Conservation (phyloP, 2,329 filamentous ascomycete species). For the Ambrosiella cleistominuta region DNA sequence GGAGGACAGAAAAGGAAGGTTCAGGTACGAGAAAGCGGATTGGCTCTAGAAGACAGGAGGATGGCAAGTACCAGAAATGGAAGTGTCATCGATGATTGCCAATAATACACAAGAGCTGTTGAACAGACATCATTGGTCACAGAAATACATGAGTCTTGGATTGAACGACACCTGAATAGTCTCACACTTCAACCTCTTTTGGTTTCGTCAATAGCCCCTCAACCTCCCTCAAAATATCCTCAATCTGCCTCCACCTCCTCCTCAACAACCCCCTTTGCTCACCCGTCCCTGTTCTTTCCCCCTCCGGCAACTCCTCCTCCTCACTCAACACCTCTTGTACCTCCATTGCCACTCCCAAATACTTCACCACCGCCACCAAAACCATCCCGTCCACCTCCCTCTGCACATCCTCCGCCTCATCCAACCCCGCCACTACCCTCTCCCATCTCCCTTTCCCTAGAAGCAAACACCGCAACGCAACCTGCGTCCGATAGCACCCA, state of each 20-base stretch:
- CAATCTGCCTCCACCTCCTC: constrained; percentile 27
- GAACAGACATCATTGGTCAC: too few relatives aligned
- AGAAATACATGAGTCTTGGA: too few relatives aligned
- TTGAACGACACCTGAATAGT: too few relatives aligned
- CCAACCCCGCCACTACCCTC: constrained; percentile 27
- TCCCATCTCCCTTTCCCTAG: constrained; percentile 25
- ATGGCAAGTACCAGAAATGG: too few relatives aligned
- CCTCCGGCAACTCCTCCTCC: constrained; percentile 19
- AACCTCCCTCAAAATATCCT: constrained; percentile 14
- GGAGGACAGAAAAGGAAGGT: too few relatives aligned
- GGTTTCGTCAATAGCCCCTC: neutral
- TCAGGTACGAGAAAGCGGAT: too few relatives aligned
- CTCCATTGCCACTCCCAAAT: constrained; percentile 17
- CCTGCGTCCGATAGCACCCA: constrained; percentile 36
- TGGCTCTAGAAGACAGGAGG: too few relatives aligned
- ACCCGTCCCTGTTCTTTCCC: constrained; percentile 19
- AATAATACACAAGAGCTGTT: too few relatives aligned
- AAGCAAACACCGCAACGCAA: constrained; percentile 28
- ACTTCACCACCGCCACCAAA: constrained; percentile 22
- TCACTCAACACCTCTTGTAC: constrained; percentile 19
- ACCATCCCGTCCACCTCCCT: constrained; percentile 22
- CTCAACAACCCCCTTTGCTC: constrained; percentile 21
- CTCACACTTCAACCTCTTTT: too few relatives aligned
- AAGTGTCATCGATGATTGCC: too few relatives aligned
- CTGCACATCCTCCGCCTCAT: constrained; percentile 28